Evolutionary conservation across 1,284 basidiomycete genomes (phyloP).

Genomic region (Ustilago bromivora): DNA sequence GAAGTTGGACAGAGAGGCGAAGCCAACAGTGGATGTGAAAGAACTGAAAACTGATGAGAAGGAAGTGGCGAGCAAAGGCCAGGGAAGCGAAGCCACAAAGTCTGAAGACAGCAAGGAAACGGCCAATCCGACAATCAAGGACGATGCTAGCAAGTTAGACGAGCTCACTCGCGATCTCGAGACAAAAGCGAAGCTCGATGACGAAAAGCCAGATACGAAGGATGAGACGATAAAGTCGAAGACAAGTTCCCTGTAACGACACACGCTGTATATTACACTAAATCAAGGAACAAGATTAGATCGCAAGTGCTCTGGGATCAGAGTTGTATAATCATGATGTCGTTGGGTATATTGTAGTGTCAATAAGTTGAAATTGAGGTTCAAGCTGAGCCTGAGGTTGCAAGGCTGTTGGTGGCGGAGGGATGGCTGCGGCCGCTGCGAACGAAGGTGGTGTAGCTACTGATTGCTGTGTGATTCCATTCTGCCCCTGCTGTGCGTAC

Average conservation of each 20-base stretch:
- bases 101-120: background rate
- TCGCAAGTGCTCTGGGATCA: background rate
- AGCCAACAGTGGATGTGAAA: background rate
- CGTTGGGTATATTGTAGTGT: conserved; percentile 13
- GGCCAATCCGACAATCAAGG: conserved; percentile 23
- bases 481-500: background rate
- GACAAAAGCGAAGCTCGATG: conserved; percentile 29
- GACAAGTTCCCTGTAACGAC: background rate
- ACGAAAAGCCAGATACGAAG: background rate
- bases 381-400: background rate
- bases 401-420: conserved; percentile 7
- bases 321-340: background rate
- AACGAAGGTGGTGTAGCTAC: conserved; percentile 17
- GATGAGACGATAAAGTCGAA: background rate
- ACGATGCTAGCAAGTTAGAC: conserved; percentile 30
- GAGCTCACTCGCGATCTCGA: conserved; percentile 26
- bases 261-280: background rate
- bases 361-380: conserved; percentile 1
- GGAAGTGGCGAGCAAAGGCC: background rate
- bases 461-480: background rate
- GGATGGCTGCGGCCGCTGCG: conserved; percentile 28
- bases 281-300: background rate
- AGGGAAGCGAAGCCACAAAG: background rate
- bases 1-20: conserved; percentile 17
- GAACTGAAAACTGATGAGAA: background rate